Evolutionary conservation across 805 yeast genomes (phyloP).

Genomic region (Cyberlindnera mycetangii): DNA sequence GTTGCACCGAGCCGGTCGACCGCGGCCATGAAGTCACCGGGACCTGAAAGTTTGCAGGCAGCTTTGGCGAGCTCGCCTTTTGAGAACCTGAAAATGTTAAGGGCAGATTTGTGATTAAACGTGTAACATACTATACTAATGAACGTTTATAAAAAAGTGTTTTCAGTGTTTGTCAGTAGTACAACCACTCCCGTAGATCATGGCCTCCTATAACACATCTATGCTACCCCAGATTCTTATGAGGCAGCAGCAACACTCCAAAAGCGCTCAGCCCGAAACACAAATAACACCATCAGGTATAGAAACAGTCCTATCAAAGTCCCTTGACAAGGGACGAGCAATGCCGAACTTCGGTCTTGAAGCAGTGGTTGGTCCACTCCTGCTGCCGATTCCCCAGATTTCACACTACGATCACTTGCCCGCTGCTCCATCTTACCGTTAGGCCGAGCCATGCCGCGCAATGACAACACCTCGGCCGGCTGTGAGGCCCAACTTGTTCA

Average conservation of each 20-base stretch:
- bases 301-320: background rate
- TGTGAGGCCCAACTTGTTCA: no score
- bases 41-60: background rate
- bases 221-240: background rate
- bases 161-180: background rate
- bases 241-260: background rate
- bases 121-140: no score
- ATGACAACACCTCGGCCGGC: no score
- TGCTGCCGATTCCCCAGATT: background rate
- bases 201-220: background rate
- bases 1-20: conserved; percentile 5
- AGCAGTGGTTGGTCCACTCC: background rate
- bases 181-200: background rate
- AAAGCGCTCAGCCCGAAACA: no score
- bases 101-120: no score
- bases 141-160: background rate
- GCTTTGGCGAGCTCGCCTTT: background rate
- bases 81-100: no score
- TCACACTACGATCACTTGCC: background rate
- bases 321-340: no score
- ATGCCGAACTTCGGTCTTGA: background rate
- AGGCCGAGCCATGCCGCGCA: background rate
- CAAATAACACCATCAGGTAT: no score
- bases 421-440: background rate
- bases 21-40: background rate